phyloP scores from a whole-genome alignment of 2,329 filamentous ascomycete genomes.

The Sphaerostilbella broomeana region DNA sequence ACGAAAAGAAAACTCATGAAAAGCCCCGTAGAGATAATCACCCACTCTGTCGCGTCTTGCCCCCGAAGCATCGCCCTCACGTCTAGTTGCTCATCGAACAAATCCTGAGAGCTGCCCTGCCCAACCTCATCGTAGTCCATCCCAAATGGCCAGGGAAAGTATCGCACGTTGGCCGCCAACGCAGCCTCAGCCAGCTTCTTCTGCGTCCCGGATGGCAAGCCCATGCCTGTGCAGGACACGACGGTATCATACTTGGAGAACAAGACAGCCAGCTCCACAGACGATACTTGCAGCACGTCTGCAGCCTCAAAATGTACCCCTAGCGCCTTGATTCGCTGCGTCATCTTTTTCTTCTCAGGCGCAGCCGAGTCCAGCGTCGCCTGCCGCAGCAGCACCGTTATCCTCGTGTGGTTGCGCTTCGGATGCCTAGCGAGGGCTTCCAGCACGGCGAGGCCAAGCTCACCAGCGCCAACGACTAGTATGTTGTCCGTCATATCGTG shows the following conservation, averaged over 20 bases:
- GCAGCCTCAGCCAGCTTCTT: slow-evolving; percentile 51
- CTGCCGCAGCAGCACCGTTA: slow-evolving; percentile 50
- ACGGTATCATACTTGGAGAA: slow-evolving; percentile 46
- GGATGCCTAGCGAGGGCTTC: slow-evolving; percentile 43
- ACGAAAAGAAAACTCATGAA: slow-evolving; percentile 67
- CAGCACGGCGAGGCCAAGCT: slow-evolving; percentile 54
- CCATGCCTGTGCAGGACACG: slow-evolving; percentile 57
- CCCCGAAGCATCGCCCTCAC: slow-evolving; percentile 47
- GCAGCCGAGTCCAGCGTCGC: slow-evolving; percentile 36
- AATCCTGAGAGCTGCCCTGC: slow-evolving; percentile 49
- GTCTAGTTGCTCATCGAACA: slow-evolving; percentile 62
- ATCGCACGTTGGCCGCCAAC: slow-evolving; percentile 43
- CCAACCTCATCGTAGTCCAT: slow-evolving; percentile 64
- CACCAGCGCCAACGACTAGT: slow-evolving; percentile 60
- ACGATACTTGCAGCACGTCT: slow-evolving; percentile 35
- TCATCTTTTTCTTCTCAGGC: slow-evolving; percentile 29
- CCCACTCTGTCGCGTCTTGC: slow-evolving; percentile 43
- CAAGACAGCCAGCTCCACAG: slow-evolving; percentile 31
- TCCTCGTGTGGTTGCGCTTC: slow-evolving; percentile 25
- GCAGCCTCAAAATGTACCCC: slow-evolving; percentile 37
- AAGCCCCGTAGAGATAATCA: slow-evolving; percentile 60
- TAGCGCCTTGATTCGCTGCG: slow-evolving; percentile 29
- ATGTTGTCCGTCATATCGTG: slow-evolving; percentile 28
- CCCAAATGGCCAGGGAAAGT: slow-evolving; percentile 68
- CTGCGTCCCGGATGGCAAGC: slow-evolving; percentile 47